A percentile compares a stretch with the other conserved stretches of the same genome.
These are phyloP conservation scores for Phytophthora foliorum DNA, from an alignment of 352 stramenopile species.

Conservation along the genomic window DNA sequence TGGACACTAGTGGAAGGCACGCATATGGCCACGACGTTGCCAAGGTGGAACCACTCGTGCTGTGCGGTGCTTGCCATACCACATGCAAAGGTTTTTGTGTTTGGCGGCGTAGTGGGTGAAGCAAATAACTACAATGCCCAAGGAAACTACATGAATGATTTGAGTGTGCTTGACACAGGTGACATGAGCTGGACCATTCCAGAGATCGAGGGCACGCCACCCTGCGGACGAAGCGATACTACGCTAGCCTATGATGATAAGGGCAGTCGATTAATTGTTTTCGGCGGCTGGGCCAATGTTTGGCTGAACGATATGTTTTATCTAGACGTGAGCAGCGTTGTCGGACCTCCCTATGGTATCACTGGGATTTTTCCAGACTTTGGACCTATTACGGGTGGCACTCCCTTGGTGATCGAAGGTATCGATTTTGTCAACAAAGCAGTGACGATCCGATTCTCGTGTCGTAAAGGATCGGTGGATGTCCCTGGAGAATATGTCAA, in stretches of 20 bases:
- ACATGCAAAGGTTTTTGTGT: conserved; percentile 97
- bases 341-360: conserved; percentile 97
- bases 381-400: conserved; percentile 94
- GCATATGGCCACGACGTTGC: conserved; percentile 77
- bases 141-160: conserved; percentile 90
- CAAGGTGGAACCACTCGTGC: conserved; percentile 96
- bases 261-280: conserved; percentile 92
- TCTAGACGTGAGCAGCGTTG: conserved; percentile 95
- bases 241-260: conserved; percentile 96
- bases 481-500: conserved; percentile 90
- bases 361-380: conserved; percentile 89
- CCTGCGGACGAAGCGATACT: conserved; percentile 92
- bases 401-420: conserved; percentile 87
- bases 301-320: conserved; percentile 95
- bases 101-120: conserved; percentile 95
- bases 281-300: conserved; percentile 96
- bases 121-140: conserved; percentile 88
- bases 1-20: conserved; percentile 88
- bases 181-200: conserved; percentile 91
- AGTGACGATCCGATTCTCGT: conserved; percentile 93
- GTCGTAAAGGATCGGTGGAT: conserved; percentile 91
- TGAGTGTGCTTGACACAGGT: conserved; percentile 95
- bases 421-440: conserved; percentile 93
- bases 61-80: conserved; percentile 96
- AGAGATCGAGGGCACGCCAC: conserved; percentile 80